Conservation (phyloP, 1,284 basidiomycete species). For the Malassezia furfur region DNA sequence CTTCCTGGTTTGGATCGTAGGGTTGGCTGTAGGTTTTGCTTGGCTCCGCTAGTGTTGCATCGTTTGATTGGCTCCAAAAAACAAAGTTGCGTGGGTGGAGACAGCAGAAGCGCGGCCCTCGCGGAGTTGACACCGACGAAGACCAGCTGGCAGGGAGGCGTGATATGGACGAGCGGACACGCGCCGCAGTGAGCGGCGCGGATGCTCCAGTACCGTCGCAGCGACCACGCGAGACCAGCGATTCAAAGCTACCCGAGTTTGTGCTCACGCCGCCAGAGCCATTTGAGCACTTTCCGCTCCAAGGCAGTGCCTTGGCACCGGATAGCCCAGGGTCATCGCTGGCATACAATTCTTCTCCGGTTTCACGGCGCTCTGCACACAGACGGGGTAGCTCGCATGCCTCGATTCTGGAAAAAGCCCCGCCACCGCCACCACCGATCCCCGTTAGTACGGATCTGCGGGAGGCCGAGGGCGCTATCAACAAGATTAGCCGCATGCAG, state of each 20-base stretch:
- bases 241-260: neutral
- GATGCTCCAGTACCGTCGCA: too few relatives aligned
- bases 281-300: neutral
- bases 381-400: neutral
- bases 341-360: too few relatives aligned
- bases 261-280: constrained; percentile 3
- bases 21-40: neutral
- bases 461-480: neutral
- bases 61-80: neutral
- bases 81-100: neutral
- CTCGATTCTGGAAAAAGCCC: neutral
- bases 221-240: too few relatives aligned
- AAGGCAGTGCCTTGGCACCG: too few relatives aligned
- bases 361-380: neutral
- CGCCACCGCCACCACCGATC: neutral
- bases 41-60: neutral
- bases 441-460: neutral
- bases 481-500: neutral
- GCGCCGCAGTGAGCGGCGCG: too few relatives aligned
- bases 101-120: too few relatives aligned
- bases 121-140: too few relatives aligned
- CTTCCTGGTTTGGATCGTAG: constrained; percentile 11
- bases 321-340: too few relatives aligned
- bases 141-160: too few relatives aligned
- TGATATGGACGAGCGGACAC: too few relatives aligned